A percentile compares a stretch with the other conserved stretches of the same genome.
phyloP scores from a whole-genome alignment of 345 rosid genomes.

The Eucalyptus cloeziana region DNA sequence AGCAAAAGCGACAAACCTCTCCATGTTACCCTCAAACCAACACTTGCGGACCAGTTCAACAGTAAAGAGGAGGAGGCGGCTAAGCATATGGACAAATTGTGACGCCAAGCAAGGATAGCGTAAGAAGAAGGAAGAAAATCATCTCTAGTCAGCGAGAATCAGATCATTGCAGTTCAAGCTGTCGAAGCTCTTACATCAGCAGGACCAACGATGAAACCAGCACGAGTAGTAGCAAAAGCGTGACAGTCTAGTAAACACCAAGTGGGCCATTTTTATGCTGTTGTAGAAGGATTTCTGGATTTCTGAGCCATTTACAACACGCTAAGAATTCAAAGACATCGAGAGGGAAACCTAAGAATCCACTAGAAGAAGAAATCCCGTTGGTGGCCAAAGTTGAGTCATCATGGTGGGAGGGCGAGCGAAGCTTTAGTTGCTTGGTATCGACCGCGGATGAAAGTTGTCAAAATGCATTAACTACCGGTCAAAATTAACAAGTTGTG shows the following conservation, averaged over 20 bases:
- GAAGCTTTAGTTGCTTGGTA: slow-evolving; percentile 7
- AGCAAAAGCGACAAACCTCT: no score
- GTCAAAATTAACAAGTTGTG: background rate
- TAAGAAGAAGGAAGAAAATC: background rate
- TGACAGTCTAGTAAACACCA: background rate
- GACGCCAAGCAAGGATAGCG: background rate
- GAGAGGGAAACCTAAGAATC: background rate
- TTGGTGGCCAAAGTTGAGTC: slow-evolving; percentile 29
- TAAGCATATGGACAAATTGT: background rate
- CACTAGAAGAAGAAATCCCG: slow-evolving; percentile 5
- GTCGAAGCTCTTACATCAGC: slow-evolving; percentile 14
- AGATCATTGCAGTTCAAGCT: background rate
- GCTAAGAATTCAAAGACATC: background rate
- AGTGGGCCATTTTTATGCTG: background rate
- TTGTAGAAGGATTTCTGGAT: background rate
- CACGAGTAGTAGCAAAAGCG: background rate
- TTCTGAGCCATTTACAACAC: background rate
- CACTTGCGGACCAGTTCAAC: background rate
- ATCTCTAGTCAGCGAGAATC: background rate
- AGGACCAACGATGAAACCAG: background rate
- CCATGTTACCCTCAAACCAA: background rate
- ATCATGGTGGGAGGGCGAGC: slow-evolving; percentile 19
- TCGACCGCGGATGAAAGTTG: background rate
- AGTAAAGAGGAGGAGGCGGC: background rate
- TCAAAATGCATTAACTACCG: background rate